phyloP scores from a whole-genome alignment of 2,329 filamentous ascomycete species.

The Phyllosticta capitalensis region DNA sequence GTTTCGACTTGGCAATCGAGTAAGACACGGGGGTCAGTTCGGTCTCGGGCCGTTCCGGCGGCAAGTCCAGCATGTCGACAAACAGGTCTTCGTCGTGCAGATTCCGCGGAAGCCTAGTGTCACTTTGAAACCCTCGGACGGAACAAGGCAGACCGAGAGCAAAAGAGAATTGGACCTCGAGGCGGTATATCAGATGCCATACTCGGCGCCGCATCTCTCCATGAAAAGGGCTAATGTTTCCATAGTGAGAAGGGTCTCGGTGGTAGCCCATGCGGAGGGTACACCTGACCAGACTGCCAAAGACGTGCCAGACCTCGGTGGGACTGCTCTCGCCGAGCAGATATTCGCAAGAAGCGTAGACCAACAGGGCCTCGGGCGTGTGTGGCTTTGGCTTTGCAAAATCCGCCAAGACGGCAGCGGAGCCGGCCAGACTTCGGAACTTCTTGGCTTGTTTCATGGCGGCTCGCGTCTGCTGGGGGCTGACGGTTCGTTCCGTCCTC shows the following conservation, averaged over 20 bases:
- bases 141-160: slow-evolving; percentile 42
- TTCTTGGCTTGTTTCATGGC: slow-evolving; percentile 18
- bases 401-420: slow-evolving; percentile 22
- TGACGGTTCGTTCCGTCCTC: slow-evolving; percentile 11
- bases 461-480: background rate
- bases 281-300: slow-evolving; percentile 31
- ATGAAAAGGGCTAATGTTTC: slow-evolving; percentile 30
- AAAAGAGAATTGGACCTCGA: slow-evolving; percentile 39
- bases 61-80: slow-evolving; percentile 24
- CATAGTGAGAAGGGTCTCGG: slow-evolving; percentile 35
- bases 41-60: slow-evolving; percentile 15
- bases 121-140: slow-evolving; percentile 32
- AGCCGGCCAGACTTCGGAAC: slow-evolving; percentile 19
- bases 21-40: slow-evolving; percentile 11
- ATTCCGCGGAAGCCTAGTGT: slow-evolving; percentile 37
- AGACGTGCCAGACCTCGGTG: slow-evolving; percentile 33
- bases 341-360: slow-evolving; percentile 14
- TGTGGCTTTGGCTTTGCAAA: slow-evolving; percentile 22
- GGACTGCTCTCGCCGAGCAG: slow-evolving; percentile 19
- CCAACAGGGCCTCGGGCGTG: slow-evolving; percentile 19
- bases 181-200: slow-evolving; percentile 35
- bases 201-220: slow-evolving; percentile 39
- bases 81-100: slow-evolving; percentile 37
- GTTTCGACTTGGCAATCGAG: slow-evolving; percentile 7
- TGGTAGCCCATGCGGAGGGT: slow-evolving; percentile 38